These are phyloP conservation scores for Sugiyamaella valdiviana DNA, from an alignment of 805 yeast genomes.

Conservation along the genomic window DNA sequence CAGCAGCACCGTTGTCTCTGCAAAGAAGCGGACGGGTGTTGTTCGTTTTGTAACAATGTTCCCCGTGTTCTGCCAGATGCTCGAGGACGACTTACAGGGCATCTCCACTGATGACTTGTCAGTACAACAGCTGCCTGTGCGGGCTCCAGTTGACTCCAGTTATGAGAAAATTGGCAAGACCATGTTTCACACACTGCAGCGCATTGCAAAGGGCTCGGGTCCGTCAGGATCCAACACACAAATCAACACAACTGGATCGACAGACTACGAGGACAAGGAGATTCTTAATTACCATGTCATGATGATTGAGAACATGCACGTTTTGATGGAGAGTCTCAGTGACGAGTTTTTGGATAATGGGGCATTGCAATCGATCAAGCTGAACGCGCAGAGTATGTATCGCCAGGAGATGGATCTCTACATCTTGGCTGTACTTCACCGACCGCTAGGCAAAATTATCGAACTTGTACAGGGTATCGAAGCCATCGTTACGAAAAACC, in stretches of 20 bases:
- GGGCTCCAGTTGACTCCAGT: constrained; percentile 24
- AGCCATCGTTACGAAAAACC: constrained; percentile 39
- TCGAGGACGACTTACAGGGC: constrained; percentile 31
- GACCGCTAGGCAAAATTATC: constrained; percentile 60
- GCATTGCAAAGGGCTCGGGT: constrained; percentile 24
- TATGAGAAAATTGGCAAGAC: constrained; percentile 30
- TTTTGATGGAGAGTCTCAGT: constrained; percentile 38
- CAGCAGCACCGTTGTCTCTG: constrained; percentile 34
- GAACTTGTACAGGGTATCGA: constrained; percentile 62
- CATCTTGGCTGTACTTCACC: constrained; percentile 41
- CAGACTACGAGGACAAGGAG: constrained; percentile 32
- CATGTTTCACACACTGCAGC: constrained; percentile 29
- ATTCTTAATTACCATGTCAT: constrained; percentile 40
- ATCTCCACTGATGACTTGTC: neutral
- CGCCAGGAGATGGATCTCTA: constrained; percentile 34
- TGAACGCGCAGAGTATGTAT: constrained; percentile 16
- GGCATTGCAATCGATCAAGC: constrained; percentile 7
- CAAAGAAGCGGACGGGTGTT: constrained; percentile 38
- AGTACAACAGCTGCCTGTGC: constrained; percentile 8
- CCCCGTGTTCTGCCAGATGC: constrained; percentile 40
- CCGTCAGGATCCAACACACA: constrained; percentile 9
- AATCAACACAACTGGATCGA: constrained; percentile 4
- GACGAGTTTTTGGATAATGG: constrained; percentile 14
- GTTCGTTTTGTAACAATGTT: constrained; percentile 42
- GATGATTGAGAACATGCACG: constrained; percentile 48